These are phyloP conservation scores for Hirsutella minnesotensis DNA, from an alignment of 2,329 filamentous ascomycete genomes.

Conservation along the genomic window DNA sequence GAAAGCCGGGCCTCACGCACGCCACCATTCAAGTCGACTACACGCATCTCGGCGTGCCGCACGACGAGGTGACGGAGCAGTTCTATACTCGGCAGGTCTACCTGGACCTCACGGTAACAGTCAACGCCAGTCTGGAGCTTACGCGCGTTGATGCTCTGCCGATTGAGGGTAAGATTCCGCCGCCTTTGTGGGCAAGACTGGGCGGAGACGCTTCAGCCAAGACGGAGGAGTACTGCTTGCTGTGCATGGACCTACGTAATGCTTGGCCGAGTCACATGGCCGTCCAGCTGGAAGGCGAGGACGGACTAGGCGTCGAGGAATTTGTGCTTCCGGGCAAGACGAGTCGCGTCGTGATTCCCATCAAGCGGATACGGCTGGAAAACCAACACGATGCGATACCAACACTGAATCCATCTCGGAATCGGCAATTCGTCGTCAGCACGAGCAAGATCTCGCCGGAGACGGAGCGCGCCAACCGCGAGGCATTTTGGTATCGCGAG, in stretches of 20 bases:
- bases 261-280: conserved; percentile 74
- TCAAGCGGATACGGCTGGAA: conserved; percentile 65
- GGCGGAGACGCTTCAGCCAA: conserved; percentile 21
- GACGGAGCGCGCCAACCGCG: conserved; percentile 62
- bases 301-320: conserved; percentile 38
- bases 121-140: conserved; percentile 82
- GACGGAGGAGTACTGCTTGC: conserved; percentile 58
- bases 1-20: conserved; percentile 72
- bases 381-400: conserved; percentile 70
- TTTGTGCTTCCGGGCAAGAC: conserved; percentile 56
- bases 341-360: conserved; percentile 61
- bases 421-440: conserved; percentile 87
- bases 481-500: conserved; percentile 88
- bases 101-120: conserved; percentile 73
- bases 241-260: conserved; percentile 78
- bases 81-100: conserved; percentile 80
- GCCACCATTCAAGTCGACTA: conserved; percentile 80
- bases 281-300: conserved; percentile 46
- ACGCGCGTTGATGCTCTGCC: conserved; percentile 69
- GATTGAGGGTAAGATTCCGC: conserved; percentile 54
- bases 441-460: conserved; percentile 68
- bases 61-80: conserved; percentile 54
- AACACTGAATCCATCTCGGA: conserved; percentile 66
- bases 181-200: conserved; percentile 42
- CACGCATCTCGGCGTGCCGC: conserved; percentile 60